Conservation (phyloP, 2,329 filamentous ascomycete genomes). For the Tolypocladium paradoxum region DNA sequence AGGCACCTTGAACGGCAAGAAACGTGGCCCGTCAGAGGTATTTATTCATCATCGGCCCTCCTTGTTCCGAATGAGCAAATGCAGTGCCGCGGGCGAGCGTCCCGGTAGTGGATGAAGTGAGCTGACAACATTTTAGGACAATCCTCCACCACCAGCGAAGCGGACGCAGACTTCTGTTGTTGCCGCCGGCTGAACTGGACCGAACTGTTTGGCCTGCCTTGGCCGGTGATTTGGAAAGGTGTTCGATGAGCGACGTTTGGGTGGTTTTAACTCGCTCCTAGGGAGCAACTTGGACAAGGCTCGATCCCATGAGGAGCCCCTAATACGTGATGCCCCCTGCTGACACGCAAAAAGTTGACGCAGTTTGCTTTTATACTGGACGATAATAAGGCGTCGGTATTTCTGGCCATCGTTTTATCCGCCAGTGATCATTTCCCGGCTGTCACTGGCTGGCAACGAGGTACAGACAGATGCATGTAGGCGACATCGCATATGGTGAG, state of each 20-base stretch:
- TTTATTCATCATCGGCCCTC: constrained; percentile 10
- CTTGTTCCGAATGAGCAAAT: constrained; percentile 2
- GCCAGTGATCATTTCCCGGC: neutral
- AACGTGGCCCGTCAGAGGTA: constrained; percentile 39
- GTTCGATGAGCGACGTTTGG: constrained; percentile 4
- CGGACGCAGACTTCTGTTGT: constrained; percentile 30
- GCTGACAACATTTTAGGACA: constrained; percentile 23
- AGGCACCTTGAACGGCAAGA: constrained; percentile 30
- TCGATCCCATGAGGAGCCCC: constrained; percentile 5
- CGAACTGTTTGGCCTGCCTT: neutral
- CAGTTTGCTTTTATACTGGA: neutral
- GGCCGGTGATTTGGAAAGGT: constrained; percentile 4
- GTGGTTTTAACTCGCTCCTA: constrained; percentile 1
- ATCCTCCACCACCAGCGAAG: constrained; percentile 25
- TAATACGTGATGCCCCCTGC: constrained; percentile 6
- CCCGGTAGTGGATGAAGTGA: constrained; percentile 4
- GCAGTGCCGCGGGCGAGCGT: constrained; percentile 1
- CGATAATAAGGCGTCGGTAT: neutral
- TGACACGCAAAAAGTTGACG: constrained; percentile 12
- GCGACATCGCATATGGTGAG: constrained; percentile 2
- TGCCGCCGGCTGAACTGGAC: constrained; percentile 21
- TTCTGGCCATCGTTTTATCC: neutral
- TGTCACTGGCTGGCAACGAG: neutral
- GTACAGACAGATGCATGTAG: neutral
- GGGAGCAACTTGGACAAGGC: constrained; percentile 9